A percentile compares a stretch with the other conserved stretches of the same genome.
Evolutionary conservation across 305 asterid genomes (phyloP).

Genomic region (Solanum hybrid): DNA sequence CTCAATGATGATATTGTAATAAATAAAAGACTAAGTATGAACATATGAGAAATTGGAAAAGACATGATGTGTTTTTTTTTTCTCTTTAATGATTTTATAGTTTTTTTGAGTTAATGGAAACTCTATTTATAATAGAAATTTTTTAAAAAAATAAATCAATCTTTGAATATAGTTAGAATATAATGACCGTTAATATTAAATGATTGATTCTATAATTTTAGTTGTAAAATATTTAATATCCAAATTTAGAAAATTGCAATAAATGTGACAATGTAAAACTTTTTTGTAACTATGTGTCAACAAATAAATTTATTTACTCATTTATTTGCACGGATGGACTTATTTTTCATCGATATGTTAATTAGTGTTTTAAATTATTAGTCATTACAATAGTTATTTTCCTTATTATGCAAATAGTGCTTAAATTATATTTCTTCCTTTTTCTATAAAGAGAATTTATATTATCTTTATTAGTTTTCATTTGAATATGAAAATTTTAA

Average conservation of each 20-base stretch:
- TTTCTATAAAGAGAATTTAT: too few species aligned
- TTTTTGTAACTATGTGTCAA: neutral
- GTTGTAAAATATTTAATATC: neutral
- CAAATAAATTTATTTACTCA: too few species aligned
- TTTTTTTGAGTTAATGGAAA: neutral
- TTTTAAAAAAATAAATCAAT: too few species aligned
- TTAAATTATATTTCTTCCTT: too few species aligned
- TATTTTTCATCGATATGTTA: too few species aligned
- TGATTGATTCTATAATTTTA: neutral
- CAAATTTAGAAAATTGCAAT: neutral
- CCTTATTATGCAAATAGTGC: neutral
- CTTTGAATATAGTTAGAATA: neutral
- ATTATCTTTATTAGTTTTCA: too few species aligned
- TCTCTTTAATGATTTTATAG: neutral
- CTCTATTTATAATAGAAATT: neutral
- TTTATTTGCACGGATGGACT: too few species aligned
- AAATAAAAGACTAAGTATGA: neutral
- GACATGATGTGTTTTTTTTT: neutral
- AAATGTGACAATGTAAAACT: neutral
- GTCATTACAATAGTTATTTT: neutral
- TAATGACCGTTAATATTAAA: neutral
- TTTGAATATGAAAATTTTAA: too few species aligned
- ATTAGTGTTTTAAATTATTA: too few species aligned
- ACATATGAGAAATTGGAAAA: neutral
- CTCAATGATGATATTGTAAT: neutral